Conservation (phyloP, 208 protist genomes). For the Acanthamoeba polyphaga region DNA sequence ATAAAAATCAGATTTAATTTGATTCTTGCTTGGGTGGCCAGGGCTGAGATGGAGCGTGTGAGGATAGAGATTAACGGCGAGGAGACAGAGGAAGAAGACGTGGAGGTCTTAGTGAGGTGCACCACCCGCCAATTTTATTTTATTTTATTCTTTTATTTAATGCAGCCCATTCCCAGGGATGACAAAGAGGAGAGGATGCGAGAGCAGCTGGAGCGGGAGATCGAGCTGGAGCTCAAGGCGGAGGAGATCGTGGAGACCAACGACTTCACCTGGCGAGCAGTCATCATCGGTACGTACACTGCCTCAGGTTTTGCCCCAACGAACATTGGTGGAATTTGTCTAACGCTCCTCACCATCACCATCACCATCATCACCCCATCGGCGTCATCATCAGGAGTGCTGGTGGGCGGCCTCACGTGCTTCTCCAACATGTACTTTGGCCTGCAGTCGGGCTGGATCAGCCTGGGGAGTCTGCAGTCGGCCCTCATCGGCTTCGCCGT, state of each 20-base stretch:
- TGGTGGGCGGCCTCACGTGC: slow-evolving; percentile 78
- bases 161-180: not conserved
- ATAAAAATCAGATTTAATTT: too few relatives aligned
- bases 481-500: slow-evolving; percentile 84
- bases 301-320: not conserved
- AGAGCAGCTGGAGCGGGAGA: not conserved
- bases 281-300: slow-evolving; percentile 30
- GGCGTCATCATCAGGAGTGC: not conserved
- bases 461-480: slow-evolving; percentile 84
- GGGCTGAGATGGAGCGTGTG: not conserved
- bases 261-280: slow-evolving; percentile 45
- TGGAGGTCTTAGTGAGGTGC: not conserved
- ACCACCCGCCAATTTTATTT: not conserved
- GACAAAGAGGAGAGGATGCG: not conserved
- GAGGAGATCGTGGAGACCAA: not conserved
- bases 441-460: slow-evolving; percentile 85
- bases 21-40: too few relatives aligned
- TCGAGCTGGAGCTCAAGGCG: slow-evolving; percentile 22
- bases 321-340: not conserved
- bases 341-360: too few relatives aligned
- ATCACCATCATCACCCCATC: too few relatives aligned
- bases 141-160: not conserved
- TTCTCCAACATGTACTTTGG: slow-evolving; percentile 89
- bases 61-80: not conserved
- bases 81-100: not conserved